Conservation (phyloP, 2,329 filamentous ascomycete genomes). For the Fusarium floridanum region DNA sequence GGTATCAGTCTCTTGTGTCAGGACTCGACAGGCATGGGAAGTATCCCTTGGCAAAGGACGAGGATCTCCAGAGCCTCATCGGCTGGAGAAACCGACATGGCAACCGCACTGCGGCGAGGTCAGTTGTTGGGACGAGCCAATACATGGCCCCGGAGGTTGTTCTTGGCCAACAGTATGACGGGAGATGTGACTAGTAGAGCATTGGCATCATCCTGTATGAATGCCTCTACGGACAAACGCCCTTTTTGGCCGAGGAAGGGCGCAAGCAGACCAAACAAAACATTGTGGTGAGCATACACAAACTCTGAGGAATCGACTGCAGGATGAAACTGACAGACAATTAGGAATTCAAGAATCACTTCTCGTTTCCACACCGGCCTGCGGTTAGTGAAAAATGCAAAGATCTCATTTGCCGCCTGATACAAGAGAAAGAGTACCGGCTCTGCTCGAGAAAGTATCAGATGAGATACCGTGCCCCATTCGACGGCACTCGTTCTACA, state of each 20-base stretch:
- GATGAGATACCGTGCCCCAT: constrained; percentile 67
- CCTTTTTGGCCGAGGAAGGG: constrained; percentile 84
- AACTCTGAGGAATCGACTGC: background rate
- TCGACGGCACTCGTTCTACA: constrained; percentile 34
- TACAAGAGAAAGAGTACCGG: constrained; percentile 80
- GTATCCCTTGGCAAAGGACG: constrained; percentile 45
- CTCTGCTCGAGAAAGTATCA: constrained; percentile 83
- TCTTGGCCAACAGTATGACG: constrained; percentile 85
- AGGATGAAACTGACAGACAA: constrained; percentile 19
- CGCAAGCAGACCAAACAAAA: constrained; percentile 87
- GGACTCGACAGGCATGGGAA: constrained; percentile 51
- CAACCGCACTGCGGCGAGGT: constrained; percentile 80
- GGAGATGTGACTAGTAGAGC: constrained; percentile 97
- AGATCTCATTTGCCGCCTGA: constrained; percentile 79
- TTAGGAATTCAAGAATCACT: constrained; percentile 77
- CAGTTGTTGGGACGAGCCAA: constrained; percentile 93
- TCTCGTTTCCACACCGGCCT: constrained; percentile 77
- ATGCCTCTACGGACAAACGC: constrained; percentile 92
- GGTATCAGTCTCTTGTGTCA: constrained; percentile 48
- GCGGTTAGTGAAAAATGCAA: constrained; percentile 78
- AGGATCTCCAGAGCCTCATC: constrained; percentile 62
- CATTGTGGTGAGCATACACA: constrained; percentile 73
- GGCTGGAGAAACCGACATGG: constrained; percentile 78
- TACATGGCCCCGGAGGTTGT: constrained; percentile 99
- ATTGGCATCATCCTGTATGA: constrained; percentile 95